Evolutionary conservation across 2,329 filamentous ascomycete genomes (phyloP).

Genomic region (Ramularia endophylla): DNA sequence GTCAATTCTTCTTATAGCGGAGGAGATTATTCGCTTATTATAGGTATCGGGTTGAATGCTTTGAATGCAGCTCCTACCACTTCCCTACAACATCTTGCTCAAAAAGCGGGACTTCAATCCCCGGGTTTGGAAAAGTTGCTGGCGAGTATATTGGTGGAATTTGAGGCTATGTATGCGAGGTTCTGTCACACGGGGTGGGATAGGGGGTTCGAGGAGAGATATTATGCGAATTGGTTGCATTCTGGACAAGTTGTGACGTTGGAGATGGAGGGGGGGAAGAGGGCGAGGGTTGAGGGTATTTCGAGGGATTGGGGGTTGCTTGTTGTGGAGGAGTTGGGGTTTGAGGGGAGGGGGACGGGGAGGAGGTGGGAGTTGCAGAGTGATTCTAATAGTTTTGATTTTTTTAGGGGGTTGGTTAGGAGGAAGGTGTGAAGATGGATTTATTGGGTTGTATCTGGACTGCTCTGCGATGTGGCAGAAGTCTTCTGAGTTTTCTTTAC

Average conservation of each 20-base stretch:
- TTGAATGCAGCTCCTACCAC: conserved; percentile 81
- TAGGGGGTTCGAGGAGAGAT: conserved; percentile 62
- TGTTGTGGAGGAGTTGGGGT: conserved; percentile 73
- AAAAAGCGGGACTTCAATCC: conserved; percentile 36
- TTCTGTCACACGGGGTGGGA: conserved; percentile 76
- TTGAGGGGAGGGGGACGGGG: conserved; percentile 67
- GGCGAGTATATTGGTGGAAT: conserved; percentile 68
- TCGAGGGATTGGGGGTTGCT: conserved; percentile 88
- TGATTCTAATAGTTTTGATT: conserved; percentile 98
- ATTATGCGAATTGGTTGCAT: conserved; percentile 84
- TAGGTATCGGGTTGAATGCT: conserved; percentile 78
- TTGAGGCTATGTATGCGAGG: conserved; percentile 69
- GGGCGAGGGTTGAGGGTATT: conserved; percentile 76
- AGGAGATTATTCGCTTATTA: conserved; percentile 74
- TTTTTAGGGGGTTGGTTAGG: conserved; percentile 81
- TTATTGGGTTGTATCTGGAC: too few species aligned
- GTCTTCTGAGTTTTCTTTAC: too few species aligned
- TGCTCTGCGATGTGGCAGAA: too few species aligned
- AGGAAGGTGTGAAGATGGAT: conserved; percentile 69
- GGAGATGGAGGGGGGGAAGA: conserved; percentile 70
- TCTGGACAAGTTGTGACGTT: conserved; percentile 62
- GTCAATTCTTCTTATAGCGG: conserved; percentile 79
- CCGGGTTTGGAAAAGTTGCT: conserved; percentile 67
- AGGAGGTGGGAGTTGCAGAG: conserved; percentile 81
- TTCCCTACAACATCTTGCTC: conserved; percentile 68